Conservation (phyloP, 441 rosid genomes). For the Dalechampia spathulata region DNA sequence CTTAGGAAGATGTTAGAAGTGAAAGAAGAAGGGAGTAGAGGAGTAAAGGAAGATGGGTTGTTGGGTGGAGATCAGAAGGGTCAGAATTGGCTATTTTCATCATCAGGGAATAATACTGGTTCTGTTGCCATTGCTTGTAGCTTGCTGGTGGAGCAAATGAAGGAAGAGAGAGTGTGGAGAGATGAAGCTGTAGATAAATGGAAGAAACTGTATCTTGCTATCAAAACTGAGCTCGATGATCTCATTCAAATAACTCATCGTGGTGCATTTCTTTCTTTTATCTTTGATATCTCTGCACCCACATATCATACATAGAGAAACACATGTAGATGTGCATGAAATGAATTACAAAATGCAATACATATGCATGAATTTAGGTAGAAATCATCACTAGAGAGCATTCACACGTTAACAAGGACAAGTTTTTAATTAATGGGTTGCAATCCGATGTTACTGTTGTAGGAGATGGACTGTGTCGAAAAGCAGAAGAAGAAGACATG, state of each 20-base stretch:
- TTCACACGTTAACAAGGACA: too few species aligned
- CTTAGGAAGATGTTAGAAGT: constrained; percentile 40
- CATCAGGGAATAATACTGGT: too few species aligned
- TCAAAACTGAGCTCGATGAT: constrained; percentile 77
- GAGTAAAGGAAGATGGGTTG: too few species aligned
- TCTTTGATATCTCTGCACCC: too few species aligned
- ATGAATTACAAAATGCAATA: too few species aligned
- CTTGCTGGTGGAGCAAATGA: constrained; percentile 47
- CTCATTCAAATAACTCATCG: constrained; percentile 58
- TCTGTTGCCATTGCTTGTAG: constrained; percentile 5
- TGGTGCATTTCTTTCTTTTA: constrained; percentile 13
- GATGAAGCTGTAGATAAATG: constrained; percentile 77
- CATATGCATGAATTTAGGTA: too few species aligned
- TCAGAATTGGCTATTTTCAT: constrained; percentile 13
- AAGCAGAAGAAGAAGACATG: constrained; percentile 36
- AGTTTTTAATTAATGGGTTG: too few species aligned
- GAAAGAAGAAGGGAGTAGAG: constrained; percentile 26
- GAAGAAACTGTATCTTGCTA: constrained; percentile 77
- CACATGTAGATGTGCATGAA: too few species aligned
- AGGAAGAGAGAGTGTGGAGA: constrained; percentile 54
- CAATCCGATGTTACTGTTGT: too few species aligned
- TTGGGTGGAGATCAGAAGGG: too few species aligned
- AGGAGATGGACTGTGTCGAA: constrained; percentile 44
- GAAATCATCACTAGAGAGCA: too few species aligned
- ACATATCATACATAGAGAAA: too few species aligned